Evolutionary conservation across 106 monocot genomes (phyloP).

Genomic region (Hemerocallis citrina): DNA sequence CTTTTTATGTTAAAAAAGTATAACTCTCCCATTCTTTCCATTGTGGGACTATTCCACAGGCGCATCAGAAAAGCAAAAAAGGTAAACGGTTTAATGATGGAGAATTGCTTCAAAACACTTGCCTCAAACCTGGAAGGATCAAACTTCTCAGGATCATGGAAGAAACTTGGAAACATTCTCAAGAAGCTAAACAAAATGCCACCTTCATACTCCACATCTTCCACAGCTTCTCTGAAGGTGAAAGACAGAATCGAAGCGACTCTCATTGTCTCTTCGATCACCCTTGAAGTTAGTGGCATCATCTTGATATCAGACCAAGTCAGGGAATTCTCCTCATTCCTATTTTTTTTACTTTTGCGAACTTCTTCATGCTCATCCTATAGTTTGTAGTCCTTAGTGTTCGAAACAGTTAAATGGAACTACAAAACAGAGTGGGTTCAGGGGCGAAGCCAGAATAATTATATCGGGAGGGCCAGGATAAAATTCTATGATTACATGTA

Average conservation of each 20-base stretch:
- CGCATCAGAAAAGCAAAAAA: neutral
- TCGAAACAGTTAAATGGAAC: neutral
- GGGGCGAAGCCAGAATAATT: too few relatives aligned
- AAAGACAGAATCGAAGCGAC: conserved; percentile 84
- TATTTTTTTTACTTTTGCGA: conserved; percentile 15
- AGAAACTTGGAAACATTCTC: neutral
- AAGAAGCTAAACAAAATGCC: neutral
- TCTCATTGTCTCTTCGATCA: conserved; percentile 90
- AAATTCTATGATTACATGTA: too few relatives aligned
- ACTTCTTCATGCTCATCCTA: conserved; percentile 92
- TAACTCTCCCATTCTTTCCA: neutral
- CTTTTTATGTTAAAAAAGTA: neutral
- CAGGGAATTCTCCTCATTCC: conserved; percentile 16
- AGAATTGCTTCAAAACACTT: neutral
- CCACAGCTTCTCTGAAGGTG: conserved; percentile 90
- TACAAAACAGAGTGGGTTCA: neutral
- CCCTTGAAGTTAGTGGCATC: conserved; percentile 71
- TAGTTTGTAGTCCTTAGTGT: neutral
- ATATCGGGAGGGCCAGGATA: too few relatives aligned
- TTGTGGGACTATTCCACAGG: neutral
- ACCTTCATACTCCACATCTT: conserved; percentile 92
- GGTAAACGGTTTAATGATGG: neutral
- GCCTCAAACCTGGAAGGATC: conserved; percentile 29
- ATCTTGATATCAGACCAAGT: conserved; percentile 75
- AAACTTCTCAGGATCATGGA: neutral